Evolutionary conservation across 129 eudicot genomes (phyloP).

Genomic region (Kitagawia praeruptora): DNA sequence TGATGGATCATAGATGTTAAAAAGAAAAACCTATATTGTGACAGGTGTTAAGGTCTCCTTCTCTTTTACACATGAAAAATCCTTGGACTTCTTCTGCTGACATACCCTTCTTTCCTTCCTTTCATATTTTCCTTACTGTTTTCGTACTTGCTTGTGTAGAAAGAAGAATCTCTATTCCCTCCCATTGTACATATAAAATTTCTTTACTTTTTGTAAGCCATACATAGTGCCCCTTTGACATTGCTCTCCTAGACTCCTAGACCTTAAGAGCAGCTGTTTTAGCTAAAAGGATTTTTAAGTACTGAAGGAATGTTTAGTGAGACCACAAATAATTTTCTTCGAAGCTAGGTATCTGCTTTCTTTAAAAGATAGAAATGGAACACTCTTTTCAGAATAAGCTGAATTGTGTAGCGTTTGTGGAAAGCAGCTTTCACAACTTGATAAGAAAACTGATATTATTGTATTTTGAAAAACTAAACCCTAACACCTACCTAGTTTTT

Average conservation of each 20-base stretch:
- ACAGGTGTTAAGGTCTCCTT: neutral
- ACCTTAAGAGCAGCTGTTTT: neutral
- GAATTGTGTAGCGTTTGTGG: neutral
- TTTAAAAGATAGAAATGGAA: neutral
- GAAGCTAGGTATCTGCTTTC: neutral
- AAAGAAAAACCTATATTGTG: neutral
- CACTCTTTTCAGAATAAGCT: neutral
- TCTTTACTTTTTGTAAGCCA: neutral
- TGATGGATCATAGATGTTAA: neutral
- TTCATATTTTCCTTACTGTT: neutral
- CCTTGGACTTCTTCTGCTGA: neutral
- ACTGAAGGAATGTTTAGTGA: neutral
- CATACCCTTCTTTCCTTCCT: neutral
- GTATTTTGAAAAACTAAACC: neutral
- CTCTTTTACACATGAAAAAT: neutral
- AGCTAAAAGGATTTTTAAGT: neutral
- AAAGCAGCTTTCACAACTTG: neutral
- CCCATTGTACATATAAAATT: neutral
- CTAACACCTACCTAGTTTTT: neutral
- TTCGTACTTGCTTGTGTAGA: neutral
- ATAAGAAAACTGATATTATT: neutral
- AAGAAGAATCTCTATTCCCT: neutral
- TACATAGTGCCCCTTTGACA: neutral
- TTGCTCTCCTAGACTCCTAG: neutral
- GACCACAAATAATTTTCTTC: neutral